Conservation (phyloP, 78 protist species). For the Dictyostelium purpureum region DNA sequence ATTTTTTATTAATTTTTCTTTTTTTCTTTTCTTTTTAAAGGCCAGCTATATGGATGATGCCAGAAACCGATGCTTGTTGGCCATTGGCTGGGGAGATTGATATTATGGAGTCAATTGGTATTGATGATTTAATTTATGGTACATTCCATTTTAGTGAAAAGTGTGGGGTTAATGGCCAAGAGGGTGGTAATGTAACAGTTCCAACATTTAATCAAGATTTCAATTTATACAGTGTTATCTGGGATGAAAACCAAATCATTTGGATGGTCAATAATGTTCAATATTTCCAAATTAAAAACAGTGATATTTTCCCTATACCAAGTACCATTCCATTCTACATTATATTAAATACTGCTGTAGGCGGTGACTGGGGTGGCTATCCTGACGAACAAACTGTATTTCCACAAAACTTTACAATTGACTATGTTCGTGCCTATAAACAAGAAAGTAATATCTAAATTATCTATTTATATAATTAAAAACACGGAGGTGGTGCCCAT, state of each 20-base stretch:
- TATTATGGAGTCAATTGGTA: neutral
- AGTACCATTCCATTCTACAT: neutral
- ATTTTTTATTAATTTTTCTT: no score
- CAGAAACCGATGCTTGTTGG: neutral
- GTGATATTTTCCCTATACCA: neutral
- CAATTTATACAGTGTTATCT: slow-evolving; percentile 2
- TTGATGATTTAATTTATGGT: neutral
- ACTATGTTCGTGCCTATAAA: neutral
- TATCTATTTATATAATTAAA: no score
- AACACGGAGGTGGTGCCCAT: no score
- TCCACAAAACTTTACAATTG: neutral
- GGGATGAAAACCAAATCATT: neutral
- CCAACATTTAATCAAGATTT: neutral
- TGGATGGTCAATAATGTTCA: neutral
- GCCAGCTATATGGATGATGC: slow-evolving; percentile 5
- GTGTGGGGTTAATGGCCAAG: neutral
- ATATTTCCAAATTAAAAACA: neutral
- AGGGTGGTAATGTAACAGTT: neutral
- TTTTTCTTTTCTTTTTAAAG: neutral
- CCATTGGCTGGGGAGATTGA: neutral
- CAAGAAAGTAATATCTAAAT: neutral
- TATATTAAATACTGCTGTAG: neutral
- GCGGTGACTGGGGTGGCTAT: slow-evolving; percentile 1
- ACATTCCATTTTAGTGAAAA: slow-evolving; percentile 5
- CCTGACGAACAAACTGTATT: neutral